Base-by-base conservation (phyloP, 1,139 yeast genomes). In the Debaryomycetaceae sp. region DNA sequence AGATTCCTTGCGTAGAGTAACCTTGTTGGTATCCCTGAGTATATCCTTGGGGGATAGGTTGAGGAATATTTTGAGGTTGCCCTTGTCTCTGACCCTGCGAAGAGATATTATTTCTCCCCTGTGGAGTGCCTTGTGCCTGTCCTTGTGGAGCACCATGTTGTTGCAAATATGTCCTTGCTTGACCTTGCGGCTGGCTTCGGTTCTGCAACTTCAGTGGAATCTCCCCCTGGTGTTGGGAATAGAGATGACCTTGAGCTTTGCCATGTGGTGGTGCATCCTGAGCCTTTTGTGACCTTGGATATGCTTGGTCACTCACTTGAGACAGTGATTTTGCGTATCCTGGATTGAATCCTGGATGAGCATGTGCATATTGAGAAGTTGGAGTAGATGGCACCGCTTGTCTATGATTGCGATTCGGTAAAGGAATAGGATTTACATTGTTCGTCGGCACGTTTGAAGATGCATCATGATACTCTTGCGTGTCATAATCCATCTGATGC, bases 261-360 rank as follows among this genome's bases (percentile, higher is more conserved):
- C 20, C 20, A 17, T 17, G 20, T 17, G 20, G 20, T 17, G 20
- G 20, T 17, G 20, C 20, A 17, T 17, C 20, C 20, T 17, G 20
- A 17, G 20, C 20, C 20, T 17, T 17, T 39, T 37, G 14, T 43
- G 34, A 7, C 38, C 37, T 34, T 38, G 31, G 8, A 7, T 27
- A 11, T 27, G 11, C 31, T 27, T 7, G 31, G 8, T 27, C 11
- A 27, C 31, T 27, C 8, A 27, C 31, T 27, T 7, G 31, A 27
- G 31, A 11, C 31, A 39, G 44, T 41, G 51, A 14, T 39, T 46
- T 6, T 40, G 47, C 24, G 46, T 42, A 23, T 42, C 43, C 24
- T 44, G 47, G 3, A 20, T 42, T 14, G 20, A 42, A 6, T 20
- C 42, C 8, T 30, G 44, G 30, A 24, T 17, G 5, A 33, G 39